phyloP scores from a whole-genome alignment of 192 early-diverging fungal genomes.

The Backusella macrospora region DNA sequence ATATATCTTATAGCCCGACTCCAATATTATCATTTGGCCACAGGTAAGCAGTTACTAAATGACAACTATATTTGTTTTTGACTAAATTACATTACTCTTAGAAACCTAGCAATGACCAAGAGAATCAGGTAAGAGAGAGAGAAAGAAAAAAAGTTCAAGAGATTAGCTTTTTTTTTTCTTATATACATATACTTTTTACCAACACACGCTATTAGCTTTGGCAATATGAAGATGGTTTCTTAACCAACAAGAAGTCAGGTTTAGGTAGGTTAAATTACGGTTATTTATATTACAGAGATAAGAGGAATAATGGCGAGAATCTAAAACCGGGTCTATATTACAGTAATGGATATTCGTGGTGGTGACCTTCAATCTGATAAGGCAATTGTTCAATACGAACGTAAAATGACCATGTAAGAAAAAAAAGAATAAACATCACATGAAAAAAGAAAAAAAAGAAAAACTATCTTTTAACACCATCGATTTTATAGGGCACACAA shows the following conservation, averaged over 20 bases:
- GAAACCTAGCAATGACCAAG: conserved; percentile 26
- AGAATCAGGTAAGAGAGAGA: conserved; percentile 23
- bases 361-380: conserved; percentile 28
- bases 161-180: background rate
- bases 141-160: background rate
- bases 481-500: conserved; percentile 32
- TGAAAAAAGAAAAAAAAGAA: background rate
- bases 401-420: conserved; percentile 39
- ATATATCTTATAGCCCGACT: conserved; percentile 18
- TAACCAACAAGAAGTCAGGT: conserved; percentile 31
- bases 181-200: background rate
- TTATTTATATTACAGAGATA: background rate
- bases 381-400: conserved; percentile 33
- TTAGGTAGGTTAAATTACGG: conserved; percentile 24
- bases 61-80: background rate
- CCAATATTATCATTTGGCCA: conserved; percentile 30
- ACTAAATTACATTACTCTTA: background rate
- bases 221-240: conserved; percentile 31
- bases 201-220: conserved; percentile 16
- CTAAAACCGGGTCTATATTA: background rate
- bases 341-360: conserved; percentile 35
- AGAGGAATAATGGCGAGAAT: background rate
- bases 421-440: no score
- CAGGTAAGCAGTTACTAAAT: conserved; percentile 15
- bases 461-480: background rate